Conservation (phyloP, 139 green algal genomes). For the Chlorella sp. region DNA sequence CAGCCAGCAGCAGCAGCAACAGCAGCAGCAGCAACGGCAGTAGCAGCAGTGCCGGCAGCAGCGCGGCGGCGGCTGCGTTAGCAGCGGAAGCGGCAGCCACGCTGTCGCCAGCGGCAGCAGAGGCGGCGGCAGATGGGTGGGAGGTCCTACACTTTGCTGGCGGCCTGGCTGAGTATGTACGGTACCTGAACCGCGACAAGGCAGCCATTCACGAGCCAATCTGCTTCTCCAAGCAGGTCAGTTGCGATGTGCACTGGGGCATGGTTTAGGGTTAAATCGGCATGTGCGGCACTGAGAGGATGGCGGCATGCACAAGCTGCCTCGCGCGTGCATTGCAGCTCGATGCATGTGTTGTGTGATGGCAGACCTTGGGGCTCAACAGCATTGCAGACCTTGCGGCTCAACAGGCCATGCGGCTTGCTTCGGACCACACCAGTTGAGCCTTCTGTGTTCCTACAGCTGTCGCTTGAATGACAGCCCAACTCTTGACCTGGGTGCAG, state of each 20-base stretch:
- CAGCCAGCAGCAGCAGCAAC: constrained; percentile 20
- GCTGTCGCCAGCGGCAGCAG: not conserved
- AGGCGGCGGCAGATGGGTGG: constrained; percentile 54
- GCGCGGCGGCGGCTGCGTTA: not conserved
- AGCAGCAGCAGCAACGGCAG: not conserved
- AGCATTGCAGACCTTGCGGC: too few relatives aligned
- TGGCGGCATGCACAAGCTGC: too few relatives aligned
- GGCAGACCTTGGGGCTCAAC: too few relatives aligned
- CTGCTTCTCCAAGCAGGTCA: constrained; percentile 47
- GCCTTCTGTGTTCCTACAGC: too few relatives aligned
- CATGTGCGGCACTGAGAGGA: too few relatives aligned
- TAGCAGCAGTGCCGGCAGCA: not conserved
- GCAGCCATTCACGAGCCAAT: constrained; percentile 82
- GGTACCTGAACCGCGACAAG: constrained; percentile 74
- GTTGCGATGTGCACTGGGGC: not conserved
- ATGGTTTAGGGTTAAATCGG: too few relatives aligned
- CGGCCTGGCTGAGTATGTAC: constrained; percentile 92
- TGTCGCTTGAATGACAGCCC: too few relatives aligned
- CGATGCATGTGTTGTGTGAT: too few relatives aligned
- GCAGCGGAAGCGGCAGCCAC: constrained; percentile 22
- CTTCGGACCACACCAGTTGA: too few relatives aligned
- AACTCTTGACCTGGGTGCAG: too few relatives aligned
- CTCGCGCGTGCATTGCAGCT: too few relatives aligned
- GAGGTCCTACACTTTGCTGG: constrained; percentile 72
- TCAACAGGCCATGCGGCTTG: too few relatives aligned